Conservation (phyloP, 306 rosid genomes). For the Neltuma alba region DNA sequence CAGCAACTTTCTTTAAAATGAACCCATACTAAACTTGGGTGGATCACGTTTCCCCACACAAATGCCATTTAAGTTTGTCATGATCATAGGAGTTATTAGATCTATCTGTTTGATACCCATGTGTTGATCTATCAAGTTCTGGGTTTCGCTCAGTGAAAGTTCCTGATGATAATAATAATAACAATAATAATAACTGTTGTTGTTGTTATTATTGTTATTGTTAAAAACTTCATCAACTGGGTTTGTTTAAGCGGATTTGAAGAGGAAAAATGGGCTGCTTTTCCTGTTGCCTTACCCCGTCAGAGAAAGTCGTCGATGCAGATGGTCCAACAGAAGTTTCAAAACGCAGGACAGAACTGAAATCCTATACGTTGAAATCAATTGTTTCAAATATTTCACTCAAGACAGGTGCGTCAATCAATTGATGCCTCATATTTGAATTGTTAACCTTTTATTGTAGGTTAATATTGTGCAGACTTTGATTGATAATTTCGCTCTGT, state of each 20-base stretch:
- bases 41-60: background rate
- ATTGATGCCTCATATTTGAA: background rate
- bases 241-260: background rate
- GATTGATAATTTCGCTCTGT: background rate
- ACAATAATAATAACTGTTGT: background rate
- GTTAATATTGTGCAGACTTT: background rate
- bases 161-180: background rate
- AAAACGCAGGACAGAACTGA: slow-evolving; percentile 6
- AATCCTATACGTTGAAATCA: slow-evolving; percentile 24
- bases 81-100: background rate
- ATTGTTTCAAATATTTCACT: slow-evolving; percentile 27
- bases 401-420: slow-evolving; percentile 29
- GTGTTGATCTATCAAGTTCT: background rate
- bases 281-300: slow-evolving; percentile 9
- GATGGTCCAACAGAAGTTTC: background rate
- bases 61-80: background rate
- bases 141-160: background rate
- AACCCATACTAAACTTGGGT: background rate
- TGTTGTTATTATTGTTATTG: background rate
- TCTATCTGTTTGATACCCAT: background rate
- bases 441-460: background rate
- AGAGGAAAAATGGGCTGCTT: slow-evolving; percentile 26
- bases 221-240: background rate
- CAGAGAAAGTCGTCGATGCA: background rate
- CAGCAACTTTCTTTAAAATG: background rate